Base-by-base conservation (phyloP, 768 basidiomycete genomes). In the Cystobasidium ongulense region DNA sequence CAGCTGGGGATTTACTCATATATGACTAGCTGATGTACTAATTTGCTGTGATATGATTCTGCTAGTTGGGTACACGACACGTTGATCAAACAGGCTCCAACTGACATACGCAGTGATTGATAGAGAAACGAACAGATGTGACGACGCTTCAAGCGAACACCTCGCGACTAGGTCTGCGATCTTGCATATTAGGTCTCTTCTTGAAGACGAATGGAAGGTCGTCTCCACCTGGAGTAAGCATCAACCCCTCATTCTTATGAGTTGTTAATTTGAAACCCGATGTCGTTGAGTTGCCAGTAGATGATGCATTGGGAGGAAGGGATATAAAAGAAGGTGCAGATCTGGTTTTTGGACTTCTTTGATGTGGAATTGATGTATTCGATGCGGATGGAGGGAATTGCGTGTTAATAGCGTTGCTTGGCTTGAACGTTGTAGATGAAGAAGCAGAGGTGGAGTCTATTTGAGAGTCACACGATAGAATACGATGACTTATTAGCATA, bases 141-240 rank as follows among this genome's bases (percentile, higher is more conserved):
- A 17, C 8, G 7, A 17, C 39, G 39, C 39, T 39, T 39, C 21
- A 50, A 21, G 46, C n/a, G 46, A 50, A 50, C 15, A 50, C n/a
- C 46, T 50, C 46, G n/a, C n/a, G 46, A 21, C 46, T 50, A 4
- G 35, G 63, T 25, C 63, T 64, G 39, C 35, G 50, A 21, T 67
- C 39, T 15, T 67, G 65, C 50, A 52, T n/a, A 46, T 36, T 43
- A 4, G 39, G 29, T 31, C 43, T 54, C 65, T 53, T 67, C 65
- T 67, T 67, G 65, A 67, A 67, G 25, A 53, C 35, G 46, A 67
- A 67, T 10, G 65, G 41, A 3, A 67, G 3, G 33, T 67, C 65
- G 29, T 67, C 65, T 4, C 65, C 50, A 25, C 43, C 65, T 35
- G 65, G 65, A 29, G 65, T 67, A n/a, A 67, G 50, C 7, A 67